Conservation (phyloP, 768 basidiomycete species). For the Flagelloscypha sp. region DNA sequence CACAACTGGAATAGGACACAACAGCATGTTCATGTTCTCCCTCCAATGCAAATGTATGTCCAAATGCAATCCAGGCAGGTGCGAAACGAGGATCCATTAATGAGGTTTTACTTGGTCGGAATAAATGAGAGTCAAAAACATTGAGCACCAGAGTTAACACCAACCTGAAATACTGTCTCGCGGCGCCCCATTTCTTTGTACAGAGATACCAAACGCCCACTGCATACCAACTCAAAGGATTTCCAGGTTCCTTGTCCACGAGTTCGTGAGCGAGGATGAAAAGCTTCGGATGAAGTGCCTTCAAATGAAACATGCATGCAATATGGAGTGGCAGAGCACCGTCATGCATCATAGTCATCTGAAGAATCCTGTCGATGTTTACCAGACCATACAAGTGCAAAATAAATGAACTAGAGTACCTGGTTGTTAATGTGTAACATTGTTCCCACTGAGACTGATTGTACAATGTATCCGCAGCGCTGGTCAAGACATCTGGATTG, state of each 20-base stretch:
- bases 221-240: slow-evolving; percentile 94
- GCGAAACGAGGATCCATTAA: slow-evolving; percentile 95
- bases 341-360: slow-evolving; percentile 76
- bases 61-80: slow-evolving; percentile 97
- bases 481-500: slow-evolving; percentile 88
- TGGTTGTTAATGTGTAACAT: slow-evolving; percentile 80
- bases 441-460: slow-evolving; percentile 88
- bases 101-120: slow-evolving; percentile 71
- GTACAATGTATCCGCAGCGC: slow-evolving; percentile 86
- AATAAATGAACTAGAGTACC: slow-evolving; percentile 32
- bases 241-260: slow-evolving; percentile 89
- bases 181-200: slow-evolving; percentile 80
- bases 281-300: slow-evolving; percentile 83
- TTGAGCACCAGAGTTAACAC: slow-evolving; percentile 10
- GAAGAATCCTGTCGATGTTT: slow-evolving; percentile 57
- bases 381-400: slow-evolving; percentile 1
- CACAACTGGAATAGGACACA: slow-evolving; percentile 95
- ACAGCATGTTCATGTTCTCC: slow-evolving; percentile 99
- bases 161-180: slow-evolving; percentile 91
- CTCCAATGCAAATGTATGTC: slow-evolving; percentile 93
- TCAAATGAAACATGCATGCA: slow-evolving; percentile 95
- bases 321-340: slow-evolving; percentile 91
- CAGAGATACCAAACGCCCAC: slow-evolving; percentile 96
- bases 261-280: slow-evolving; percentile 96
- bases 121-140: slow-evolving; percentile 7